These are phyloP conservation scores for Ophiostoma himal-ulmi DNA, from an alignment of 2,329 filamentous ascomycete species.

Conservation along the genomic window DNA sequence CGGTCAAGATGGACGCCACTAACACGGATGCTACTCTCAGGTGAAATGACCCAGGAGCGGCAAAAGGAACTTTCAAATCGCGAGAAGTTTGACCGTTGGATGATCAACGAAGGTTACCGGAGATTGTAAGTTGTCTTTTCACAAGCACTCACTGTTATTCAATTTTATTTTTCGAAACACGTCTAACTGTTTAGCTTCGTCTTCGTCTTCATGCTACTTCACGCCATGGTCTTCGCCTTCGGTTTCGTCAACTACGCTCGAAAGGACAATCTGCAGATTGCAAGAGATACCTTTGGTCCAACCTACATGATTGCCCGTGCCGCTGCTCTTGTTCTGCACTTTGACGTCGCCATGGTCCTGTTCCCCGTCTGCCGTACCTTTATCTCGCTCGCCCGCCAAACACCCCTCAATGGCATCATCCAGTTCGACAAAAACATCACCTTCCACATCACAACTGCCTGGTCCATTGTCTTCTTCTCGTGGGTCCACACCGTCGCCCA, in stretches of 20 bases:
- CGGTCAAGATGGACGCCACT: conserved; percentile 76
- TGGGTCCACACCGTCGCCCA: conserved; percentile 82
- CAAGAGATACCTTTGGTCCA: conserved; percentile 64
- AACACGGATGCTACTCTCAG: conserved; percentile 74
- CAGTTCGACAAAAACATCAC: conserved; percentile 88
- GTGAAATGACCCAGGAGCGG: conserved; percentile 70
- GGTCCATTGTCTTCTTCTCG: conserved; percentile 84
- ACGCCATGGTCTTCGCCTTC: conserved; percentile 72
- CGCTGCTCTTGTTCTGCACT: conserved; percentile 69
- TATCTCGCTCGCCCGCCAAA: conserved; percentile 73
- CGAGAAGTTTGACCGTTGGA: conserved; percentile 77
- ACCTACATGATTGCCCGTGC: conserved; percentile 72
- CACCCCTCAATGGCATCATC: conserved; percentile 77
- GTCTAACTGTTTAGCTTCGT: conserved; percentile 54
- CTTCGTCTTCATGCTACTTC: conserved; percentile 65
- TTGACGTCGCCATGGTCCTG: conserved; percentile 73
- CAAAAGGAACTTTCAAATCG: conserved; percentile 61
- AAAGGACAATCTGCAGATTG: conserved; percentile 65
- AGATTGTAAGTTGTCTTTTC: conserved; percentile 55
- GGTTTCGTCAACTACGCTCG: conserved; percentile 73
- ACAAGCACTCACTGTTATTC: too few relatives aligned
- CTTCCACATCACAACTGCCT: conserved; percentile 78
- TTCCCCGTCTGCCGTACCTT: conserved; percentile 79
- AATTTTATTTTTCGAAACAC: neutral
- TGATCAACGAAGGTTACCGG: conserved; percentile 82